phyloP scores from a whole-genome alignment of 306 rosid genomes.

The Rubus parviflorus region DNA sequence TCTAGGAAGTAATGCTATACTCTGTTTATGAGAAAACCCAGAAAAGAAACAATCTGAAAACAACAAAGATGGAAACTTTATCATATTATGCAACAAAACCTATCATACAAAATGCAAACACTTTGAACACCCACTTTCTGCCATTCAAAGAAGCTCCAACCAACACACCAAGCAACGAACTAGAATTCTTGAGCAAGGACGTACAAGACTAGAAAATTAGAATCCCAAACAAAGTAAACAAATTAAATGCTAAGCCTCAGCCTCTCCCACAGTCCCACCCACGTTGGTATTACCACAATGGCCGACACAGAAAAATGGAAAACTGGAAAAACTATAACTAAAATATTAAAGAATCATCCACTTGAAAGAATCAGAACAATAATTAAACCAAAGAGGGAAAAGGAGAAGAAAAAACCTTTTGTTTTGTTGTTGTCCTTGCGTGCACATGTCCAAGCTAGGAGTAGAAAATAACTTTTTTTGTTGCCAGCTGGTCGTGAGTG shows the following conservation, averaged over 20 bases:
- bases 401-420: too few relatives aligned
- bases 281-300: conserved; percentile 24
- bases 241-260: background rate
- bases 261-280: conserved; percentile 19
- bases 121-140: conserved; percentile 40
- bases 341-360: conserved; percentile 1
- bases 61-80: conserved; percentile 12
- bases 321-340: conserved; percentile 1
- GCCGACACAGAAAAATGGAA: conserved; percentile 37
- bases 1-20: conserved; percentile 9
- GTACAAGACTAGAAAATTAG: background rate
- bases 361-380: conserved; percentile 1
- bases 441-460: too few relatives aligned
- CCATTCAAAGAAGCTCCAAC: conserved; percentile 41
- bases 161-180: background rate
- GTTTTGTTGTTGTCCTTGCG: too few relatives aligned
- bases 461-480: too few relatives aligned
- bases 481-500: too few relatives aligned
- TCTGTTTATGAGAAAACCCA: conserved; percentile 39
- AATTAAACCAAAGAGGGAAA: background rate
- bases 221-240: background rate
- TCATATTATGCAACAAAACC: background rate
- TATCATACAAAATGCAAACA: conserved; percentile 11
- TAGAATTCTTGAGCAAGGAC: conserved; percentile 1
- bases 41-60: conserved; percentile 13